Conservation (phyloP, 164 flowering plant genomes). For the Kingdonia uniflora region DNA sequence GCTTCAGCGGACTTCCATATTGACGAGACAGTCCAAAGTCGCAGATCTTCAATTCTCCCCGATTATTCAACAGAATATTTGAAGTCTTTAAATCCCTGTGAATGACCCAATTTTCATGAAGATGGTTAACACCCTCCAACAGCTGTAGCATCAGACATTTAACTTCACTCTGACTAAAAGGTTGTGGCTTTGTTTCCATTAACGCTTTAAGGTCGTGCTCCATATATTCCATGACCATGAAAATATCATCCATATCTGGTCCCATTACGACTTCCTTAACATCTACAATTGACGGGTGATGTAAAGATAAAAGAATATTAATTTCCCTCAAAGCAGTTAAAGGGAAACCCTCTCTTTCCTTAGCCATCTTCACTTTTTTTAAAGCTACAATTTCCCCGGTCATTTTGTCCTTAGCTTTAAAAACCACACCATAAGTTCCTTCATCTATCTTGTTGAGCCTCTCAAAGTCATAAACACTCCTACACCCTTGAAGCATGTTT, state of each 20-base stretch:
- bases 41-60: conserved; percentile 68
- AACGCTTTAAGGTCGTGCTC: conserved; percentile 69
- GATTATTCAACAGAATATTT: conserved; percentile 59
- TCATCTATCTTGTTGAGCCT: conserved; percentile 53
- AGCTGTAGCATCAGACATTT: conserved; percentile 74
- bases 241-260: conserved; percentile 30
- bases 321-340: conserved; percentile 66
- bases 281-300: conserved; percentile 62
- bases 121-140: conserved; percentile 58
- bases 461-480: conserved; percentile 58
- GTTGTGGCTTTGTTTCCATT: conserved; percentile 47
- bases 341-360: conserved; percentile 58
- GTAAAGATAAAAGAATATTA: conserved; percentile 47
- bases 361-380: conserved; percentile 68
- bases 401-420: conserved; percentile 54
- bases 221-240: conserved; percentile 80
- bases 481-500: conserved; percentile 49
- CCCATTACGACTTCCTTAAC: conserved; percentile 68
- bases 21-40: conserved; percentile 83
- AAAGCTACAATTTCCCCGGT: conserved; percentile 63
- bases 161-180: conserved; percentile 63
- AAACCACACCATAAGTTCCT: conserved; percentile 77
- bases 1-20: conserved; percentile 65
- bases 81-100: conserved; percentile 86
- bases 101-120: conserved; percentile 78